Base-by-base conservation (phyloP, 139 green algal species). In the Coelastrella sp. region DNA sequence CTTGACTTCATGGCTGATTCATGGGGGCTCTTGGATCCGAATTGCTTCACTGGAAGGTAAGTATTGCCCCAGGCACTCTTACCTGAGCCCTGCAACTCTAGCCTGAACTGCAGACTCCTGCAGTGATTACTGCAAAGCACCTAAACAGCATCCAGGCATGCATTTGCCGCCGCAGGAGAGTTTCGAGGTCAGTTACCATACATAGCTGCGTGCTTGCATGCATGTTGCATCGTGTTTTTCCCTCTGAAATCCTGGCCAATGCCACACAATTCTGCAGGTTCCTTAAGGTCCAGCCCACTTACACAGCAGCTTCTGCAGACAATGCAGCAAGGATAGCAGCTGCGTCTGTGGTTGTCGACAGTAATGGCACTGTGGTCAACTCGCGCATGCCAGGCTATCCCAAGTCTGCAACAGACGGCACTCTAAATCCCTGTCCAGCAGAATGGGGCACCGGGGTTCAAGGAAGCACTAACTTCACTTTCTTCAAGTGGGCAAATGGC, bases 401-500 rank as follows among this genome's bases (percentile, higher is more conserved):
- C 15, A 66, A 20, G 0, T 83, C 82, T 35, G 84, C n/a, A 35
- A 56, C 76, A 14, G 73, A 58, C 35, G n/a, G 11, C 20, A 83
- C 7, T 27, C 20, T 85, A 5, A 82, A 89, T 10, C 84, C 87
- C 24, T 93, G 91, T 78, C 91, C 91, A 59, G 17, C 78, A 9
- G 78, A 87, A 58, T 93, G 88, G 87, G 91, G 91, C 82, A 93
- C 85, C 8, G 91, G 91, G 56, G 60, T 85, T 25, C 90, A 91
- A 82, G 91, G 91, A 65, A 87, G 66, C 82, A 93, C 87, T 10
- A 88, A 60, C 81, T 93, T 87, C 91, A 84, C 86, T 27, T 86
- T 91, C 61, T 93, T 93, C 75, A 63, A 59, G 4, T 93, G 87
- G 87, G 91, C 91, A 7, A 66, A 90, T 24, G 58, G 19, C 14